Evolutionary conservation across 345 rosid species (phyloP).

Genomic region (Arabidopsis arenosa): DNA sequence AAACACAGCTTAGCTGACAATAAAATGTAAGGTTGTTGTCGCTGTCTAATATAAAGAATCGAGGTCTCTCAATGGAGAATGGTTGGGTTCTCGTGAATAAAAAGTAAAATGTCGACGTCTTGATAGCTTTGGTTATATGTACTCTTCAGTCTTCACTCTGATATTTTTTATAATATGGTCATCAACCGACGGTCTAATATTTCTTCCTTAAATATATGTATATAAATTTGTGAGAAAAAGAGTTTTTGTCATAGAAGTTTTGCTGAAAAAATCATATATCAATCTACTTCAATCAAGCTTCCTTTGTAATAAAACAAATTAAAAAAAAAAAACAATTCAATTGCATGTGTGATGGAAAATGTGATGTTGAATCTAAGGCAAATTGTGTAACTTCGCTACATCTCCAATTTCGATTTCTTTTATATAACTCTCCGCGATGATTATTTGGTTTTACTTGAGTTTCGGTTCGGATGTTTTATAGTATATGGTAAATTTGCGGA

Average conservation of each 20-base stretch:
- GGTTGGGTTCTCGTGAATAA: constrained; percentile 38
- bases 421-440: too few relatives aligned
- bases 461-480: too few relatives aligned
- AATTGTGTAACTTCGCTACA: not conserved
- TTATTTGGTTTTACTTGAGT: not conserved
- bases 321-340: not conserved
- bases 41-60: constrained; percentile 36
- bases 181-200: constrained; percentile 32
- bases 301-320: not conserved
- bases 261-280: not conserved
- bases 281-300: not conserved
- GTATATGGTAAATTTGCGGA: too few relatives aligned
- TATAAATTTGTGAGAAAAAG: constrained; percentile 1
- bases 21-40: constrained; percentile 33
- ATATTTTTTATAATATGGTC: constrained; percentile 25
- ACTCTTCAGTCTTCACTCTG: constrained; percentile 4
- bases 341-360: not conserved
- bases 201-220: constrained; percentile 7
- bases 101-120: constrained; percentile 39
- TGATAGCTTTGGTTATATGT: constrained; percentile 23
- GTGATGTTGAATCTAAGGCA: not conserved
- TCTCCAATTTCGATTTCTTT: not conserved
- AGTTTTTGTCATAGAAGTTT: constrained; percentile 1
- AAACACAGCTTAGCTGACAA: constrained; percentile 5
- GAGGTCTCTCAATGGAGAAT: constrained; percentile 28